A percentile compares a stretch with the other conserved stretches of the same genome.
phyloP scores from a whole-genome alignment of 352 stramenopile species.

The Pythium diclinum region DNA sequence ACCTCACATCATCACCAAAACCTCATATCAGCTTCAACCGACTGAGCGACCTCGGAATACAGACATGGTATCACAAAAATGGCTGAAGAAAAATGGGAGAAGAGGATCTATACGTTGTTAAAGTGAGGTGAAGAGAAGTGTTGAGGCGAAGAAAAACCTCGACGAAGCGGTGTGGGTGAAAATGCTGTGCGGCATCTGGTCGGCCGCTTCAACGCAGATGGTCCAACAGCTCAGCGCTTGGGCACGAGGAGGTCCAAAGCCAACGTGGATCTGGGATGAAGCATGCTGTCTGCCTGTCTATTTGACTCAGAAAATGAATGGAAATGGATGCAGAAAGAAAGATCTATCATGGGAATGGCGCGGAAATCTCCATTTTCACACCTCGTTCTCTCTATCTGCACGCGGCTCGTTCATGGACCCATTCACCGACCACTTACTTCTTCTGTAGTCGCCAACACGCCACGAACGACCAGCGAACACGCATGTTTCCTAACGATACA shows the following conservation, averaged over 20 bases:
- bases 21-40: slow-evolving; percentile 26
- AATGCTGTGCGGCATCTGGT: neutral
- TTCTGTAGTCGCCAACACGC: neutral
- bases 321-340: neutral
- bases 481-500: slow-evolving; percentile 15
- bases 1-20: slow-evolving; percentile 18
- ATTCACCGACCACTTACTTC: neutral
- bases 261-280: neutral
- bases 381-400: slow-evolving; percentile 2
- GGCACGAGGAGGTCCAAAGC: slow-evolving; percentile 2
- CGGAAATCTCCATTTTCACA: neutral
- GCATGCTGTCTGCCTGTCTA: neutral
- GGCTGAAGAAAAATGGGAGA: too few relatives aligned
- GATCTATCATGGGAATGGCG: neutral
- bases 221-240: slow-evolving; percentile 1
- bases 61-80: slow-evolving; percentile 2
- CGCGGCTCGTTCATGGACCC: neutral
- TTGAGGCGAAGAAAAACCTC: slow-evolving; percentile 22
- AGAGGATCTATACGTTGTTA: too few relatives aligned
- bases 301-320: neutral
- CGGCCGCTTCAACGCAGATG: slow-evolving; percentile 18
- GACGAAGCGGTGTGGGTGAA: neutral
- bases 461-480: slow-evolving; percentile 1
- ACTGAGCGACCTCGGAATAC: slow-evolving; percentile 10
- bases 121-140: slow-evolving; percentile 11